These are phyloP conservation scores for Cyclostephanos tholiformis DNA, from an alignment of 108 stramenopile genomes.

Conservation along the genomic window DNA sequence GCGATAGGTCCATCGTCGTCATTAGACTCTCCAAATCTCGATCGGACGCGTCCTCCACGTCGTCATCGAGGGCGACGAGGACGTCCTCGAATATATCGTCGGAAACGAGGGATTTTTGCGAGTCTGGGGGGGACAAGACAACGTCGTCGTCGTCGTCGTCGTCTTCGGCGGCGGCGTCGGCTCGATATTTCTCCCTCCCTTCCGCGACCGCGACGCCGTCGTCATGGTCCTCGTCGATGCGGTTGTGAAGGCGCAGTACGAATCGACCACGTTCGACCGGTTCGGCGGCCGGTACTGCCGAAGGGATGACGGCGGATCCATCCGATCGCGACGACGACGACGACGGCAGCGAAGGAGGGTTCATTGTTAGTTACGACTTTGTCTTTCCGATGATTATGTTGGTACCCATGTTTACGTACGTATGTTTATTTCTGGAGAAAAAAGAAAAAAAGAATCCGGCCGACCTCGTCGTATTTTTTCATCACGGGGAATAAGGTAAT, in stretches of 20 bases:
- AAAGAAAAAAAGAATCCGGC: too few relatives aligned
- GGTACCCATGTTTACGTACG: too few relatives aligned
- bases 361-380: too few relatives aligned
- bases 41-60: slow-evolving; percentile 20
- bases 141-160: background rate
- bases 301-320: background rate
- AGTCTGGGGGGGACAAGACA: background rate
- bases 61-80: too few relatives aligned
- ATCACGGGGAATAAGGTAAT: too few relatives aligned
- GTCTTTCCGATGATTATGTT: too few relatives aligned
- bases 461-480: too few relatives aligned
- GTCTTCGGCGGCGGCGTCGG: too few relatives aligned
- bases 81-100: slow-evolving; percentile 28
- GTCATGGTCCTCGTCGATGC: background rate
- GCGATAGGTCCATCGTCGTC: too few relatives aligned
- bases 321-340: slow-evolving; percentile 36
- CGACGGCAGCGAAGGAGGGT: too few relatives aligned
- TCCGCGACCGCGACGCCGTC: background rate
- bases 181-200: background rate
- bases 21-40: slow-evolving; percentile 37
- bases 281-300: background rate
- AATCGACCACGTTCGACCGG: slow-evolving; percentile 17
- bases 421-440: too few relatives aligned
- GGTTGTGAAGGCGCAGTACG: slow-evolving; percentile 1
- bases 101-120: background rate